Conservation (phyloP, 495 filamentous ascomycete species). For the Talaromyces borbonicus region DNA sequence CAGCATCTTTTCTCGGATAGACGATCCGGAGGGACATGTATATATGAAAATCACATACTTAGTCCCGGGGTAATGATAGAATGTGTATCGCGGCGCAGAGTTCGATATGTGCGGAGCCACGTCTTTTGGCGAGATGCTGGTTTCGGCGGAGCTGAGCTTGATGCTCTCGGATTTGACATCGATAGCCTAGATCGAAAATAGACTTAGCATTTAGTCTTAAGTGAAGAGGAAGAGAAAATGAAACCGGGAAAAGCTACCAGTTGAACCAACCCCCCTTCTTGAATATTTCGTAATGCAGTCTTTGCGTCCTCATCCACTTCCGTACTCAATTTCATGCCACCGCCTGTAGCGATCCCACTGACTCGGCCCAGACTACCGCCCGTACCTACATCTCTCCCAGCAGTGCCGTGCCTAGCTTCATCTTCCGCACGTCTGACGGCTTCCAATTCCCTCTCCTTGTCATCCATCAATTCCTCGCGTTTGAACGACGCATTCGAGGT, state of each 20-base stretch:
- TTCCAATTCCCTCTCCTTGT: conserved; percentile 73
- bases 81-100: conserved; percentile 80
- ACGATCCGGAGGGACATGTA: conserved; percentile 70
- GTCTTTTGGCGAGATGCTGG: conserved; percentile 40
- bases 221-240: conserved; percentile 6
- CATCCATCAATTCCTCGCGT: conserved; percentile 64
- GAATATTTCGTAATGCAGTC: conserved; percentile 51
- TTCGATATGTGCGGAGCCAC: conserved; percentile 57
- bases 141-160: conserved; percentile 50
- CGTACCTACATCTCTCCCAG: conserved; percentile 41
- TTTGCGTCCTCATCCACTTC: conserved; percentile 60
- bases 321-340: conserved; percentile 46
- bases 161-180: conserved; percentile 72
- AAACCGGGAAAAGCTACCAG: conserved; percentile 45
- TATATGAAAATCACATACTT: conserved; percentile 83
- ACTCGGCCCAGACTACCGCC: conserved; percentile 55
- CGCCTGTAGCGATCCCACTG: conserved; percentile 44
- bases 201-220: too few species aligned
- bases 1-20: conserved; percentile 90
- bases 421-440: conserved; percentile 74
- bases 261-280: conserved; percentile 59
- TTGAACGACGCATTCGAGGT: conserved; percentile 11
- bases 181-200: conserved; percentile 32
- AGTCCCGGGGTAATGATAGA: conserved; percentile 63
- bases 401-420: conserved; percentile 63